Evolutionary conservation across 2,329 filamentous ascomycete species (phyloP).

Genomic region (Fusarium camptoceras): DNA sequence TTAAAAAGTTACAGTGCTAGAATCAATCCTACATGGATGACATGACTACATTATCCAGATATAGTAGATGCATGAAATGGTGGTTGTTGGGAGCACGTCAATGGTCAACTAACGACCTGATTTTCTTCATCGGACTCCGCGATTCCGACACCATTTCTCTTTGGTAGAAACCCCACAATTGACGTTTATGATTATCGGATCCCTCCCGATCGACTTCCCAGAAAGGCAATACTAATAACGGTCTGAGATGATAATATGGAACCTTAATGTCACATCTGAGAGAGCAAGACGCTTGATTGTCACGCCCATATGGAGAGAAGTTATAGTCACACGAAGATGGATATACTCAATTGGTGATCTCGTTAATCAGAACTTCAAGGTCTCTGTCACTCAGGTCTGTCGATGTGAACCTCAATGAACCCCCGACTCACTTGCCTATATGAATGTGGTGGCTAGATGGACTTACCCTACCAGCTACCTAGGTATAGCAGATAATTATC

Average conservation of each 20-base stretch:
- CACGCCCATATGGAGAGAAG: no score
- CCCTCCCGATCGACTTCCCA: constrained; percentile 20
- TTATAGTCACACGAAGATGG: no score
- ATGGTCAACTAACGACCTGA: constrained; percentile 5
- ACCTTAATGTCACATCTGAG: background rate
- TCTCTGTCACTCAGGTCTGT: background rate
- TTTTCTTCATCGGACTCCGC: constrained; percentile 20
- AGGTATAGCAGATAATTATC: background rate
- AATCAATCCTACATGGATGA: background rate
- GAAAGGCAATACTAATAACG: constrained; percentile 5
- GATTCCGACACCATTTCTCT: constrained; percentile 8
- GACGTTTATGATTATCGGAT: constrained; percentile 15
- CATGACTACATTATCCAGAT: background rate
- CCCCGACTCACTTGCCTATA: no score
- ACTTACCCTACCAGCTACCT: no score
- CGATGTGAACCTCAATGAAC: no score
- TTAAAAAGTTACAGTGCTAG: background rate
- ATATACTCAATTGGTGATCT: background rate
- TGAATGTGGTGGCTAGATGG: no score
- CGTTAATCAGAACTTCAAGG: background rate
- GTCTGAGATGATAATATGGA: background rate
- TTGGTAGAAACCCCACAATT: constrained; percentile 16
- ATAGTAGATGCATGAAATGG: background rate
- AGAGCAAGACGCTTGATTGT: background rate
- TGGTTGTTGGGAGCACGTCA: background rate